Evolutionary conservation across 2,329 filamentous ascomycete species (phyloP).

Genomic region (Zasmidium cellare): DNA sequence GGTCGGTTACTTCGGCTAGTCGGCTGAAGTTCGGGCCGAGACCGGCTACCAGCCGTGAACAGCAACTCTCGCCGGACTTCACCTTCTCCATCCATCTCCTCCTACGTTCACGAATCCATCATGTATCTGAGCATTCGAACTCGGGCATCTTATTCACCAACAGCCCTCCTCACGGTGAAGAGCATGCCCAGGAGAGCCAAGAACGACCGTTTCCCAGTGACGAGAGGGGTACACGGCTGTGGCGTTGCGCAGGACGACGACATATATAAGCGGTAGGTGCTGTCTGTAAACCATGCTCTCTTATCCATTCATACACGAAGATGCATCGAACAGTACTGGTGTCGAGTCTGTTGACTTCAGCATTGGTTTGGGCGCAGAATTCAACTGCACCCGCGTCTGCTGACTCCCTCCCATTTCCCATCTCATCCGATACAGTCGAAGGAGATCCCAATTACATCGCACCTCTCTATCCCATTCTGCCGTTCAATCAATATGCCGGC

Average conservation of each 20-base stretch:
- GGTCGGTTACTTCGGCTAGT: background rate
- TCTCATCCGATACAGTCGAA: slow-evolving; percentile 20
- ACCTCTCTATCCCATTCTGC: slow-evolving; percentile 31
- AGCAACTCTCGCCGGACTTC: background rate
- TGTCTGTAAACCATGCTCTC: background rate
- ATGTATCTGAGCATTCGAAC: no score
- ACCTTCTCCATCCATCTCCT: background rate
- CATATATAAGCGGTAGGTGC: background rate
- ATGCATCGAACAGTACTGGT: background rate
- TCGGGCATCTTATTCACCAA: no score
- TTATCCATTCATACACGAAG: background rate
- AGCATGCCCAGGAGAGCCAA: background rate
- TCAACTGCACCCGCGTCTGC: background rate
- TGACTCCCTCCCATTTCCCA: slow-evolving; percentile 7
- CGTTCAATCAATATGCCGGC: slow-evolving; percentile 27
- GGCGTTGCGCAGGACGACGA: background rate
- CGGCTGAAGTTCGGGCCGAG: background rate
- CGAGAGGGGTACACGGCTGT: background rate
- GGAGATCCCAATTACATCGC: slow-evolving; percentile 28
- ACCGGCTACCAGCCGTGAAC: background rate
- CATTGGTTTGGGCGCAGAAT: background rate
- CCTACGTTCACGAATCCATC: background rate
- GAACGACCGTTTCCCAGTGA: background rate
- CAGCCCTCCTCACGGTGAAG: background rate
- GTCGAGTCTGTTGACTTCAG: background rate